Evolutionary conservation across 768 basidiomycete species (phyloP).

Genomic region (Lactarius hengduanensis): DNA sequence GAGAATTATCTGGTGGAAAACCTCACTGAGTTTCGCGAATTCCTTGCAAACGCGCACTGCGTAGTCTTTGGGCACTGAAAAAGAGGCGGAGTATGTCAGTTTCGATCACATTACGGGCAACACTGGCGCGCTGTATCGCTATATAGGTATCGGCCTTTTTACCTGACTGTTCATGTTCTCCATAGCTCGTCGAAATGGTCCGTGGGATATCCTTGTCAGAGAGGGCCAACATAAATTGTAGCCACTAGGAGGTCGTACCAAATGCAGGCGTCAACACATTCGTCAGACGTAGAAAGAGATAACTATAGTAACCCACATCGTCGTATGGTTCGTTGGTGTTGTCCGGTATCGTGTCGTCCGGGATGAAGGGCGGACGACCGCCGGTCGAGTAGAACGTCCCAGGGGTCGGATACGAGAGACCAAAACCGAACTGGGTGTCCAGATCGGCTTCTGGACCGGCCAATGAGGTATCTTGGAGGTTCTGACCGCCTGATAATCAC

Average conservation of each 20-base stretch:
- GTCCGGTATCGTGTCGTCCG: conserved; percentile 9
- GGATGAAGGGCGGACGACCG: conserved; percentile 30
- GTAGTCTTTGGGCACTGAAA: conserved; percentile 49
- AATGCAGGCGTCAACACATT: neutral
- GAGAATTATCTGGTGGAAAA: neutral
- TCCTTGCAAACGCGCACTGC: conserved; percentile 48
- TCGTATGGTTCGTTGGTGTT: conserved; percentile 28
- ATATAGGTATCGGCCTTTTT: neutral
- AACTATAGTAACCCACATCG: conserved; percentile 9
- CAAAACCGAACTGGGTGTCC: conserved; percentile 29
- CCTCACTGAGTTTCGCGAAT: conserved; percentile 64
- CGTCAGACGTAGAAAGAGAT: neutral
- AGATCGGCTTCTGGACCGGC: conserved; percentile 33
- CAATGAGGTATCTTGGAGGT: conserved; percentile 20
- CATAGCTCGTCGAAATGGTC: conserved; percentile 71
- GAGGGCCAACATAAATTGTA: conserved; percentile 51
- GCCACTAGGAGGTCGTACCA: conserved; percentile 44
- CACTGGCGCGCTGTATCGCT: neutral
- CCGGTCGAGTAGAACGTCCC: conserved; percentile 30
- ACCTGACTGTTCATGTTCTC: conserved; percentile 72
- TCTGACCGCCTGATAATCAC: conserved; percentile 24
- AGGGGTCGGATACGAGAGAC: conserved; percentile 31
- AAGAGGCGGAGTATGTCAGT: neutral
- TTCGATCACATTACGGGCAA: neutral
- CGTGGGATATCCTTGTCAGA: conserved; percentile 46